A percentile compares a stretch with the other conserved stretches of the same genome.
Evolutionary conservation across 2,329 filamentous ascomycete genomes (phyloP).

Genomic region (Neopestalotiopsis rosae): DNA sequence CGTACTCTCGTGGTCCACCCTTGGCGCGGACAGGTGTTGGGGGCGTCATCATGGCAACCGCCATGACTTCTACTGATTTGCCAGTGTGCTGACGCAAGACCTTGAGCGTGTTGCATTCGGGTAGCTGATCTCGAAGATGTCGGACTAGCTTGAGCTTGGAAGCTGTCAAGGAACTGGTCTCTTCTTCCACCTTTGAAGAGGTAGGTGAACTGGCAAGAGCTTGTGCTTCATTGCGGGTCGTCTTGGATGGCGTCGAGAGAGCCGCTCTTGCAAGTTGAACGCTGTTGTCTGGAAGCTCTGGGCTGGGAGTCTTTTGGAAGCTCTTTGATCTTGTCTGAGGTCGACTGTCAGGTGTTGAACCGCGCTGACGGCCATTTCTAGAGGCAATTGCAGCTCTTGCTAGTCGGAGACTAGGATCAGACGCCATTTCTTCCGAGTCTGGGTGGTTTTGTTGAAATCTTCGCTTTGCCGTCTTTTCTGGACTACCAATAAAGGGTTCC

Average conservation of each 20-base stretch:
- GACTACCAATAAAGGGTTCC: constrained; percentile 1
- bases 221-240: constrained; percentile 19
- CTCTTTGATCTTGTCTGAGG: constrained; percentile 19
- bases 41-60: constrained; percentile 57
- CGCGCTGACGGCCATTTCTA: constrained; percentile 19
- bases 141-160: constrained; percentile 53
- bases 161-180: constrained; percentile 35
- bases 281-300: constrained; percentile 18
- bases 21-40: constrained; percentile 59
- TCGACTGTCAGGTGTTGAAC: constrained; percentile 18
- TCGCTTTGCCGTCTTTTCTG: constrained; percentile 11
- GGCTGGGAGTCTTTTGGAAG: constrained; percentile 17
- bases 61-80: constrained; percentile 59
- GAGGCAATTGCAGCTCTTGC: constrained; percentile 20
- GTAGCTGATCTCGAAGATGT: constrained; percentile 53
- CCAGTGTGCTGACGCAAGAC: constrained; percentile 54
- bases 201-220: constrained; percentile 17
- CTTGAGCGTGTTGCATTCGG: constrained; percentile 59
- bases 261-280: constrained; percentile 31
- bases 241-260: constrained; percentile 28
- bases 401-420: constrained; percentile 20
- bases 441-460: background rate
- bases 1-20: constrained; percentile 62
- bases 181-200: constrained; percentile 29
- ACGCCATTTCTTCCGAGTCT: background rate